Conservation (phyloP, 2,329 filamentous ascomycete species). For the Ceratocystis colombiana region DNA sequence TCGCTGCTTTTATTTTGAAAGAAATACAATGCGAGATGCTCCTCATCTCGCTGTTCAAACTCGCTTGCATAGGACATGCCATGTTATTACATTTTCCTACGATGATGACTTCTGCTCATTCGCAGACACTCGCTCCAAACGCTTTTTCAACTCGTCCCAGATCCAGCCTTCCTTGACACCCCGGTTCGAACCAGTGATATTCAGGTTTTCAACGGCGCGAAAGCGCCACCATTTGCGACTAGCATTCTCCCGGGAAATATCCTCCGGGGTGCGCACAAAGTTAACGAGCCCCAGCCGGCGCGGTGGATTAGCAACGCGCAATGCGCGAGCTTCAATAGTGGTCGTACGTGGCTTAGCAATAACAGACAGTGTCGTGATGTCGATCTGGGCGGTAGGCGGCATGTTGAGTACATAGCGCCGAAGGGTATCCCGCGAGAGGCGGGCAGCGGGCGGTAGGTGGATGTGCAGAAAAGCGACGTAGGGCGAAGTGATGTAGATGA, state of each 20-base stretch:
- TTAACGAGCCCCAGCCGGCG: constrained; percentile 37
- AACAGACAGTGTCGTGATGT: constrained; percentile 46
- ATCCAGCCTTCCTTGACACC: constrained; percentile 33
- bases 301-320: constrained; percentile 29
- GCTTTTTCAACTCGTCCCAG: constrained; percentile 35
- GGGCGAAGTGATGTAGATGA: constrained; percentile 55
- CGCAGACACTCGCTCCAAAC: constrained; percentile 28
- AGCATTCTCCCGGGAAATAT: constrained; percentile 32
- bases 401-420: constrained; percentile 42
- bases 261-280: constrained; percentile 31
- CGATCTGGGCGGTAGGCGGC: constrained; percentile 39
- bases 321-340: constrained; percentile 35
- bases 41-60: too few species aligned
- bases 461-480: constrained; percentile 65
- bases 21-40: too few species aligned
- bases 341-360: constrained; percentile 47
- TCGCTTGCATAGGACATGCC: too few species aligned
- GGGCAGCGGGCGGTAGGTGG: constrained; percentile 54
- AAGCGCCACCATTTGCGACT: constrained; percentile 36
- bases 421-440: constrained; percentile 48
- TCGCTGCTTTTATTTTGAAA: too few species aligned
- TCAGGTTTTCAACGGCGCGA: constrained; percentile 35
- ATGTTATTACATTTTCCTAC: background rate
- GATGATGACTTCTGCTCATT: constrained; percentile 18
- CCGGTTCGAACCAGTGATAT: constrained; percentile 31